Evolutionary conservation across 768 basidiomycete genomes (phyloP).

Genomic region (Pleurotus cornucopiae): DNA sequence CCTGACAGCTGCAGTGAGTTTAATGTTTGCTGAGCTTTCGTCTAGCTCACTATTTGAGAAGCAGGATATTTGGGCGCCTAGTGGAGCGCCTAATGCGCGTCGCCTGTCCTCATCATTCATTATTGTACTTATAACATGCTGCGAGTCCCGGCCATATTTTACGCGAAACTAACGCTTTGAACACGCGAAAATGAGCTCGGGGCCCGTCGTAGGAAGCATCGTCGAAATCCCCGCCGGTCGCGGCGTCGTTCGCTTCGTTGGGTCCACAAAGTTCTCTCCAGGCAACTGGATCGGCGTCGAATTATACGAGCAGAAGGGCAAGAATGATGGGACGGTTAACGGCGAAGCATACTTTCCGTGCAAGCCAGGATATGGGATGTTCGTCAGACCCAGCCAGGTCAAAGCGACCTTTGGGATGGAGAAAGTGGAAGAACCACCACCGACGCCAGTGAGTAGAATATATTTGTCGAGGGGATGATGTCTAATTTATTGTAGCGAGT

Average conservation of each 20-base stretch:
- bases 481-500: conserved; percentile 14
- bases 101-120: background rate
- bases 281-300: conserved; percentile 98
- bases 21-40: too few species aligned
- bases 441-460: background rate
- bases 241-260: conserved; percentile 84
- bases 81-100: background rate
- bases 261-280: conserved; percentile 74
- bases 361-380: conserved; percentile 74
- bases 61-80: too few species aligned
- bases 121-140: background rate
- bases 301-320: conserved; percentile 76
- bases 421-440: conserved; percentile 20
- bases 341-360: conserved; percentile 82
- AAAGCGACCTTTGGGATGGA: conserved; percentile 53
- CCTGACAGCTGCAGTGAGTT: too few species aligned
- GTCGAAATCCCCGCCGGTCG: conserved; percentile 79
- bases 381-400: conserved; percentile 84
- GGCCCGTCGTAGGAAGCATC: conserved; percentile 56
- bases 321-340: conserved; percentile 91
- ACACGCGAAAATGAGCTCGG: conserved; percentile 9
- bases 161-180: background rate
- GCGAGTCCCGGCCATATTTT: background rate
- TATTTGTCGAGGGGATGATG: conserved; percentile 2
- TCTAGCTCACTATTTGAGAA: too few species aligned